Base-by-base conservation (phyloP, 371 early-diverging fungal genomes). In the Umbelopsis sp. region DNA sequence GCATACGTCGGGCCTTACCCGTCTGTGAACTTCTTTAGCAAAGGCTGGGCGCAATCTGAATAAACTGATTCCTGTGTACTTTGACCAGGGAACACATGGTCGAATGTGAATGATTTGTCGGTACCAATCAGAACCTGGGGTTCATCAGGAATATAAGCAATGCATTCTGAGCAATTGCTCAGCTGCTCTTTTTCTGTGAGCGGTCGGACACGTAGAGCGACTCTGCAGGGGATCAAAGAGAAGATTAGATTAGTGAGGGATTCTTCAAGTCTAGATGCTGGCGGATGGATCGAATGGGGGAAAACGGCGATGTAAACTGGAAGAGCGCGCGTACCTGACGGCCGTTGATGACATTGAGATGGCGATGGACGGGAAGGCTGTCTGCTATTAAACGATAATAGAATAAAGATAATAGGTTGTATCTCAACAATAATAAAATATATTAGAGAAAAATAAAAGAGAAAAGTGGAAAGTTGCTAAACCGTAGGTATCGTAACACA, bases 191-290 rank as follows among this genome's bases (percentile, higher is more conserved):
- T 87, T n/a, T 86, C 83, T 63, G 86, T 90, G 37, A 92, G 83
- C 45, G 96, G 96, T 41, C 96, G 87, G 24, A 94, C 88, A 50
- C 96, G 87, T 57, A 95, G 82, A 7, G 91, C 94, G 50, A 95
- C 96, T 75, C 92, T 92, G 75, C 12, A 67, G 29, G 45, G 8
- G 63, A 51, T 29, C 29, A 29, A 44, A 44, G 24, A 18, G n/a
- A 38, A 24, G 25, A 45, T 14, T 12, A 48, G 14, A 68, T 24
- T 57, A 62, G 63, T 37, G 25, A 9, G 25, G 45, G 29, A 24
- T 52, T 29, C 35, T n/a, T 53, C 48, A 9, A 12, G 41, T 7
- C 41, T 41, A 12, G 41, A 41, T 41, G 41, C 10, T 41, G 41
- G 41, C 12, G 41, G 7, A 48, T 48, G 18, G 48, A 20, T 48